Evolutionary conservation across 2,329 filamentous ascomycete genomes (phyloP), one percentile per base, ranked within the genome.

Genomic region (Mycosphaerella sp.): DNA sequence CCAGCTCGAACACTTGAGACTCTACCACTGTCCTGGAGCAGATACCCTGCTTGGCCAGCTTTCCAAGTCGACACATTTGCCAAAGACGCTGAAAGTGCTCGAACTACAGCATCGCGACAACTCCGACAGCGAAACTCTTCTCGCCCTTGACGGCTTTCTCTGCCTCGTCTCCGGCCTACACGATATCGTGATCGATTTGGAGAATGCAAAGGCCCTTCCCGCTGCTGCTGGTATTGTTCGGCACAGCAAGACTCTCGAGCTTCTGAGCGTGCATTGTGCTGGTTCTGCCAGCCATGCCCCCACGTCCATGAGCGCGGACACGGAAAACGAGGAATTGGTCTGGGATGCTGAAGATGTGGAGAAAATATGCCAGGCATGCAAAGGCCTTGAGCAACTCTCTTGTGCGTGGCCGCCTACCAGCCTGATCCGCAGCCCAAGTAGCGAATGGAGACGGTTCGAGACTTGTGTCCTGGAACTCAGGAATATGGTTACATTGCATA

Each of bases 61-160:
- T 23, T 72, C 73, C 64, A 76, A 74, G 59, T 73, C 72, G 49
- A 66, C 66, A 1, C 68, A 71, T 55, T 64, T 78, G 9, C 76
- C 76, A 0, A 70, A 70, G 43, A 70, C 70, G 51, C 68, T 78
- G 4, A 73, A 75, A 54, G 71, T 69, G 0, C 57, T 78, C 5
- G 73, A 76, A 43, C 65, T 77, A 51, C 75, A 76, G 61, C 74
- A 77, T 56, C 70, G 73, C 31, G 75, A 77, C 48, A 77, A 77
- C 52, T 43, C 62, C 2, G 75, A 78, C 52, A 73, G 75, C 34
- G 75, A 78, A 48, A 71, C 71, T 5, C 59, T 78, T 29, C 64
- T 69, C 1, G 75, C 76, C 1, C 64, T 78, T 21, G 75, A 78
- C 39, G 74, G 72, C 32, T 76, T 78, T 59, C 57, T 78, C 29